Evolutionary conservation across 441 rosid genomes (phyloP), one percentile per base, ranked within the genome.

Genomic region (Jatropha podagrica): DNA sequence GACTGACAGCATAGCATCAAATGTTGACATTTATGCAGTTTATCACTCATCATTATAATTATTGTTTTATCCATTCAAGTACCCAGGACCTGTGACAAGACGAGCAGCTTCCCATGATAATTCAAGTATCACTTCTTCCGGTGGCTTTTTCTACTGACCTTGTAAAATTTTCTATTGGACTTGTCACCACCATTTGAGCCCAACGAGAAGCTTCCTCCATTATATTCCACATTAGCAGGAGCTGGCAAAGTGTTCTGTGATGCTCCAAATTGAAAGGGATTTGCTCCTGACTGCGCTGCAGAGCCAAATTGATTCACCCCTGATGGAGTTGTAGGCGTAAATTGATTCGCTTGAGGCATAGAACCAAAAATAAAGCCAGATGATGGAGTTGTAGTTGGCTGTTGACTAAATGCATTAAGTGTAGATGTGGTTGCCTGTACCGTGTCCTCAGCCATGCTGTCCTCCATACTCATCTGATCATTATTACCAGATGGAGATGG

Each of bases 391-490:
- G 86, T 15, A 75, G 75, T 73, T 10, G 91, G 69, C 68, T 79
- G 85, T 73, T 86, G 97, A 78, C 85, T 88, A 86, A 90, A 90
- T 61, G 73, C 77, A 17, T 92, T 71, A 71, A 71, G 82, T 15
- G 88, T 13, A 15, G 91, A 80, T 41, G 87, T 64, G 40, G 87
- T 74, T 44, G 92, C 86, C 74, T 84, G 97, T 70, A 90, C 82
- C 3, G 89, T 85, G 85, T 96, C 98, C 86, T 92, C 98, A 14
- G 97, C 93, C 99, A 96, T 96, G 82, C 94, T 91, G 80, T 96
- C 99, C 84, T 91, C 99, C 96, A 94, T 85, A 83, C 73, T 86
- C 89, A 92, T 84, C 72, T 92, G 96, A 84, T 87, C 96, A 78
- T 78, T 90, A 82, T 83, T 93, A 65, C 81, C 78, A 12, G 89